Evolutionary conservation across 2,329 filamentous ascomycete species (phyloP), one percentile per base, ranked within the genome.

Genomic region (Falciphora oryzae): DNA sequence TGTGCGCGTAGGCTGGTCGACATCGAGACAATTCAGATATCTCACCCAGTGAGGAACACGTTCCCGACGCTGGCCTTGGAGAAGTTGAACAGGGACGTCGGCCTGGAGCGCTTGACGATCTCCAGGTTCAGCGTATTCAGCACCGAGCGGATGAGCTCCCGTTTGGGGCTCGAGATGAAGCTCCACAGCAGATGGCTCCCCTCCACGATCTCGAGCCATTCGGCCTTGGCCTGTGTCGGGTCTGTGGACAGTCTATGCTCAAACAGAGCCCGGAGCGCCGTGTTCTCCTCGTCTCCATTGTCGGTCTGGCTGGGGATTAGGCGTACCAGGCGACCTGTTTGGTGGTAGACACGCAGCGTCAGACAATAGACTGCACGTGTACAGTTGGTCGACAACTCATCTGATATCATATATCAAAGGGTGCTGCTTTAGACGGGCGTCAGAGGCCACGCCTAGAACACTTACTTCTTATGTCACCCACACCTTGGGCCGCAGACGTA

Each of bases 141-240:
- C 68, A 92, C 88, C 1, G 89, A 90, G 53, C 91, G 87, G 70
- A 93, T 89, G 56, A 94, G 81, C 75, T 94, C 90, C 57, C 88
- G 85, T 76, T 92, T 92, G 59, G 88, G 85, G 4, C 87, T 87
- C 0, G 87, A 84, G 68, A 93, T 87, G 66, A 81, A 79, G 69
- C 79, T 78, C 93, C 94, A 98, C 3, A 96, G 83, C 0, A 78
- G 70, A 67, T 95, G 92, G 0, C 89, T 87, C 2, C 90, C 91
- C 75, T 97, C 93, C 38, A 98, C 87, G 38, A 98, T 92, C 62
- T 91, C 88, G 32, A 93, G 85, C 93, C 94, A 98, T 79, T 97
- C 93, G 5, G 81, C 75, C 28, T 89, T 83, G 0, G 94, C 93
- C 29, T 79, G 75, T 7, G 75, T 72, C 4, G 86, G 80, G 31